Evolutionary conservation across 1,284 basidiomycete species (phyloP).

Genomic region (Erythrobasidium hasegawianum): DNA sequence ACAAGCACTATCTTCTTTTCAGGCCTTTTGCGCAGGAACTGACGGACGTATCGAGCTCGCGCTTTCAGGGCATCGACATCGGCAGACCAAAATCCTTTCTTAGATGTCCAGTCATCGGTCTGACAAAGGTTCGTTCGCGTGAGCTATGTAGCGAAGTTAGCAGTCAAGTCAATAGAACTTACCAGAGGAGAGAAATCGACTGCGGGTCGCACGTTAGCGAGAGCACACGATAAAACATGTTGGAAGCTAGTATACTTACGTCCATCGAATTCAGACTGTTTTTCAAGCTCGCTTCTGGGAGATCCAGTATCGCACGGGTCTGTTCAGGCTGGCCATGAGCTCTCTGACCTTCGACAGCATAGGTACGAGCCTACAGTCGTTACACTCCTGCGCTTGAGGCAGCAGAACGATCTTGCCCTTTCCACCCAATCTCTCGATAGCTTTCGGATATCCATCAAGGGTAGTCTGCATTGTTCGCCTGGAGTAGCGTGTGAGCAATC

Average conservation of each 20-base stretch:
- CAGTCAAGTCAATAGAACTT: no score
- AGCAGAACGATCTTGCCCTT: slow-evolving; percentile 45
- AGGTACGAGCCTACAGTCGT: slow-evolving; percentile 32
- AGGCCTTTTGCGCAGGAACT: slow-evolving; percentile 47
- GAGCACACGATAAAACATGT: no score
- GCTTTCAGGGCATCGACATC: slow-evolving; percentile 39
- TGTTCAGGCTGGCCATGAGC: not conserved
- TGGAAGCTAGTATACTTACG: slow-evolving; percentile 40
- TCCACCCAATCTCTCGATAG: slow-evolving; percentile 46
- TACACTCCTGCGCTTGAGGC: slow-evolving; percentile 48
- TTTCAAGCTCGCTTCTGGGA: slow-evolving; percentile 44
- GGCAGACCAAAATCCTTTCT: slow-evolving; percentile 48
- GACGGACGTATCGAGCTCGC: slow-evolving; percentile 45
- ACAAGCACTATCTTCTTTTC: slow-evolving; percentile 51
- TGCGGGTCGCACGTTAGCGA: not conserved
- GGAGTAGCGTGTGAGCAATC: no score
- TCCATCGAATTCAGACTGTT: slow-evolving; percentile 43
- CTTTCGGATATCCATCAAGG: slow-evolving; percentile 47
- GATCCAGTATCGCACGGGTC: slow-evolving; percentile 49
- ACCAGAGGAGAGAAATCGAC: slow-evolving; percentile 27
- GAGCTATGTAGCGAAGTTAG: no score
- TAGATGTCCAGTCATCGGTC: slow-evolving; percentile 48
- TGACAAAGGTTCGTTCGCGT: not conserved
- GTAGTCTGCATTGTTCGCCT: slow-evolving; percentile 50
- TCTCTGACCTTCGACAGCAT: not conserved